Evolutionary conservation across 1,284 basidiomycete genomes (phyloP), one percentile per base, ranked within the genome.

Genomic region (Sporisorium sorghi): DNA sequence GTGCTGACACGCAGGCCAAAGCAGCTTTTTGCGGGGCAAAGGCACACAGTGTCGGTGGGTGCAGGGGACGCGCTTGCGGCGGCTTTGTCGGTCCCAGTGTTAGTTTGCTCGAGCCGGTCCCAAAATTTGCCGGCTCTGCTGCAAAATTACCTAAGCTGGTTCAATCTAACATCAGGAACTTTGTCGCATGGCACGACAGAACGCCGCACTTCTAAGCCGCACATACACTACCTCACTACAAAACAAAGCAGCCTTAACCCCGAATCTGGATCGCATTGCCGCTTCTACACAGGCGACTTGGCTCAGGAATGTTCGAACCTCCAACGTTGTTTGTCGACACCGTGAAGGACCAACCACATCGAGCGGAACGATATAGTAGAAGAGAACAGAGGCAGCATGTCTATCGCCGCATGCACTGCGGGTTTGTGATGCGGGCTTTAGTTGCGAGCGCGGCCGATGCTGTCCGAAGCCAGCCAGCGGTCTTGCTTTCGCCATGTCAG

Each of bases 151-250:
- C 42, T 10, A 43, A 43, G 11, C 30, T 17, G 5, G 9, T 12
- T 4, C 21, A 9, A 35, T 37, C 28, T 17, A 30, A 33, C 43
- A 48, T 68, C 58, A n/a, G 58, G 66, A 56, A 28, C 50, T 62
- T 62, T 68, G n/a, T n/a, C 65, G 65, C 65, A 61, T 40, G 2
- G 1, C 58, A 28, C 24, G 65, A 49, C 65, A 58, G 65, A 68
- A 57, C 50, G 44, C 65, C 65, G 64, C 64, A 55, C 53, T 30
- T 50, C 23, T 58, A 30, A 2, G 5, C 61, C 61, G 55, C 61
- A 63, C 47, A 14, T n/a, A n/a, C n/a, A n/a, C n/a, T n/a, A n/a
- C n/a, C n/a, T n/a, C n/a, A n/a, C n/a, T n/a, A n/a, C n/a, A n/a
- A n/a, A n/a, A n/a, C n/a, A n/a, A n/a, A n/a, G n/a, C n/a, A n/a